Conservation (phyloP, 768 basidiomycete species). For the Serendipita sp. region DNA sequence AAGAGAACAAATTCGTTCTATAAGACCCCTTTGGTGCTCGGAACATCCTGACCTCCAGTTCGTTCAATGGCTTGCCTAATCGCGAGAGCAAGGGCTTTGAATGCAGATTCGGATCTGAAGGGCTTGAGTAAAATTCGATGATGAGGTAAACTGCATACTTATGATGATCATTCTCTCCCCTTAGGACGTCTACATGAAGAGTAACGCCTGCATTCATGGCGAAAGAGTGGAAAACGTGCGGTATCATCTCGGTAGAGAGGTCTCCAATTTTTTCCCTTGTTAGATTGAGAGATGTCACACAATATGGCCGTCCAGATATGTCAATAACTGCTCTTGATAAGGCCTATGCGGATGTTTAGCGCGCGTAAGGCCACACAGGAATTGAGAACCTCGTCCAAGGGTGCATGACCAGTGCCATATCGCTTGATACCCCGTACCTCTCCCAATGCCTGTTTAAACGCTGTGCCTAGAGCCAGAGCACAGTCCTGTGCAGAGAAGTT, state of each 20-base stretch:
- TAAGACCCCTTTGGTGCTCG: conserved; percentile 93
- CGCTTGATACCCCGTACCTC: conserved; percentile 87
- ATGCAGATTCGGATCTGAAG: conserved; percentile 82
- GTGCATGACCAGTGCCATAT: conserved; percentile 93
- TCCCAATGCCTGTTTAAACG: conserved; percentile 89
- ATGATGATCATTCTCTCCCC: conserved; percentile 97
- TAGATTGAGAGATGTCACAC: conserved; percentile 77
- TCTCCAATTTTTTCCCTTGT: conserved; percentile 88
- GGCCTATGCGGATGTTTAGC: conserved; percentile 35
- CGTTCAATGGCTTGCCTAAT: conserved; percentile 86
- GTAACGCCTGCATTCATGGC: conserved; percentile 92
- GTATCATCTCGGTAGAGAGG: conserved; percentile 93
- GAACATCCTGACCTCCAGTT: conserved; percentile 80
- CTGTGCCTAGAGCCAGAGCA: conserved; percentile 71
- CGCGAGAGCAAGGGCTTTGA: conserved; percentile 92
- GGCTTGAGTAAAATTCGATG: background rate
- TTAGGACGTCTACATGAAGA: conserved; percentile 82
- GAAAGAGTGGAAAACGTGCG: conserved; percentile 94
- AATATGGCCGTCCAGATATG: conserved; percentile 94
- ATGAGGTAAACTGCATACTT: conserved; percentile 32
- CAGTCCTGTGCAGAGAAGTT: conserved; percentile 50
- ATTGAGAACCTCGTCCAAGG: conserved; percentile 73
- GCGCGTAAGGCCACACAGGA: background rate
- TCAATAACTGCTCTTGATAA: conserved; percentile 93
- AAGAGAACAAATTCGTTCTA: conserved; percentile 14